Conservation (phyloP, 1,284 basidiomycete species). For the Cerrena zonata region DNA sequence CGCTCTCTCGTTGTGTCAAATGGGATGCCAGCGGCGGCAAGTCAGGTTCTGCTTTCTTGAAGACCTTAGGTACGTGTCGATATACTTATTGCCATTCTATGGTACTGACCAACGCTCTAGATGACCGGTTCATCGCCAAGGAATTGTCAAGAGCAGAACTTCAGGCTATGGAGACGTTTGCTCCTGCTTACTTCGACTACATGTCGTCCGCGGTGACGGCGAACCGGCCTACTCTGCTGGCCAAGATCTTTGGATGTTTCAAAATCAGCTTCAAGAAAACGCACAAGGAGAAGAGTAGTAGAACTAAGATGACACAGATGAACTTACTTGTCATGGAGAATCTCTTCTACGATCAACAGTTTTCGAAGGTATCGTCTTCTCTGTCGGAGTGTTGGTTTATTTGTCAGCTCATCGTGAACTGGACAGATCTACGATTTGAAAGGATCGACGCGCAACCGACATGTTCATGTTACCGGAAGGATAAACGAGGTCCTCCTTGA, state of each 20-base stretch:
- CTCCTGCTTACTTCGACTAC: slow-evolving; percentile 96
- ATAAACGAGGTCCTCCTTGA: slow-evolving; percentile 91
- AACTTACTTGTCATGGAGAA: slow-evolving; percentile 98
- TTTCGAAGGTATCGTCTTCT: slow-evolving; percentile 66
- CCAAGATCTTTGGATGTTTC: slow-evolving; percentile 97
- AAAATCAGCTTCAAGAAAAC: slow-evolving; percentile 90
- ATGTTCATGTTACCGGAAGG: slow-evolving; percentile 85
- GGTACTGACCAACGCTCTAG: slow-evolving; percentile 35
- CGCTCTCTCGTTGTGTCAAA: slow-evolving; percentile 88
- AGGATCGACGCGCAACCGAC: slow-evolving; percentile 85
- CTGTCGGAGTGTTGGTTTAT: neutral
- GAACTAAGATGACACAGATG: slow-evolving; percentile 82
- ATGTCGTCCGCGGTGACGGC: slow-evolving; percentile 82
- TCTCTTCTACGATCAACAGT: slow-evolving; percentile 86
- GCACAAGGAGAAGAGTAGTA: slow-evolving; percentile 59
- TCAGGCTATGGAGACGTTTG: slow-evolving; percentile 94
- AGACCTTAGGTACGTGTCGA: slow-evolving; percentile 70
- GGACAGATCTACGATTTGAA: slow-evolving; percentile 85
- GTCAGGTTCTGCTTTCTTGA: slow-evolving; percentile 93
- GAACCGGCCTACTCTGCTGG: slow-evolving; percentile 85
- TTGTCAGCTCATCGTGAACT: slow-evolving; percentile 1
- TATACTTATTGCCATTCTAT: neutral
- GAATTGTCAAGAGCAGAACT: slow-evolving; percentile 89
- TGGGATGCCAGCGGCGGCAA: slow-evolving; percentile 97
- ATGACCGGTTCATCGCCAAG: slow-evolving; percentile 98